Percentiles rank a stretch among this genome's conserved stretches.
phyloP scores from a whole-genome alignment of 768 basidiomycete genomes.

The Calocybe cyanea region DNA sequence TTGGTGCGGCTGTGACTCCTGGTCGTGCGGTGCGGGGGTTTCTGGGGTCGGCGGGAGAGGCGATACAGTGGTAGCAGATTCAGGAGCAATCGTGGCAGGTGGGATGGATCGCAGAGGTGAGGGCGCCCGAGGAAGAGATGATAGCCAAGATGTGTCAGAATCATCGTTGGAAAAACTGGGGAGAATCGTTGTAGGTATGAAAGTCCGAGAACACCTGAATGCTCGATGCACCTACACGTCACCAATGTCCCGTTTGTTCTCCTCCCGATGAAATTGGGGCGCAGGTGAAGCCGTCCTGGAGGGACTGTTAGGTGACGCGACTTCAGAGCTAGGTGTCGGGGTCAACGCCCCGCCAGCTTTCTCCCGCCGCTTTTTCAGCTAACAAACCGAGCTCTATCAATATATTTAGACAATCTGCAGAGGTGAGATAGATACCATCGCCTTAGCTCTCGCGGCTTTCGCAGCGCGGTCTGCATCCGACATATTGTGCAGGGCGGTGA shows the following conservation, averaged over 20 bases:
- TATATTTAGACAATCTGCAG: conserved; percentile 2
- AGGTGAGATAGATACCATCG: conserved; percentile 49
- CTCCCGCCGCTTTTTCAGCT: conserved; percentile 82
- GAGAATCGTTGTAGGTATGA: conserved; percentile 2
- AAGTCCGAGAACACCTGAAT: conserved; percentile 8
- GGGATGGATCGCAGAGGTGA: conserved; percentile 23
- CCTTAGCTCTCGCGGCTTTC: conserved; percentile 81
- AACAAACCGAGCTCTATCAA: conserved; percentile 7
- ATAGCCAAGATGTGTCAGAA: conserved; percentile 55
- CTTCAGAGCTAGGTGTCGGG: conserved; percentile 25
- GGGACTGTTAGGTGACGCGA: conserved; percentile 35
- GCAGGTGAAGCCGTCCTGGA: conserved; percentile 49
- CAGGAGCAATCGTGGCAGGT: conserved; percentile 19
- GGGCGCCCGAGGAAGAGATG: conserved; percentile 47
- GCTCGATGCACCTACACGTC: conserved; percentile 58
- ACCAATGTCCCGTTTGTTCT: conserved; percentile 48
- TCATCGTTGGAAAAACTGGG: conserved; percentile 42
- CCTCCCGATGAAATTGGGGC: conserved; percentile 38
- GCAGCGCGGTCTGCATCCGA: conserved; percentile 77
- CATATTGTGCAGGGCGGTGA: conserved; percentile 26
- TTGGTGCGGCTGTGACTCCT: conserved; percentile 15
- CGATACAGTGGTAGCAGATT: conserved; percentile 17
- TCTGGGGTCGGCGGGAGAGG: conserved; percentile 3
- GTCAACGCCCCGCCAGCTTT: conserved; percentile 46
- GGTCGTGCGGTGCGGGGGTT: conserved; percentile 7